Evolutionary conservation across 2,329 filamentous ascomycete genomes (phyloP).

Genomic region (Paecilomyces variotii): DNA sequence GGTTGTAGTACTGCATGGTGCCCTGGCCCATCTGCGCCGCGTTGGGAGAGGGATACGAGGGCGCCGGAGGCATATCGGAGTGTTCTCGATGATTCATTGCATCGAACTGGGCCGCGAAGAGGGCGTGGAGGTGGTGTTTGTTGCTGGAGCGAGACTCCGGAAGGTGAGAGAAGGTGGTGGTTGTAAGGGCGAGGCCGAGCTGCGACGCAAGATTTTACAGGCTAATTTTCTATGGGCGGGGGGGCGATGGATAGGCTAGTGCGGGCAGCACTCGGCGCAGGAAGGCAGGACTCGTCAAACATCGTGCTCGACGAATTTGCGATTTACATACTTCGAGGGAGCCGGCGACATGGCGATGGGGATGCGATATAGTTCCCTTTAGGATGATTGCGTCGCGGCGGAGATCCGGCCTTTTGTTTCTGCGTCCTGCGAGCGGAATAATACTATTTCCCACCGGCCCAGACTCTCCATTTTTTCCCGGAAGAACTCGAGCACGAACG

Average conservation of each 20-base stretch:
- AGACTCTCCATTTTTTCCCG: constrained; percentile 13
- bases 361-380: constrained; percentile 16
- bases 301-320: constrained; percentile 17
- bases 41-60: constrained; percentile 39
- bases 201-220: constrained; percentile 25
- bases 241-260: constrained; percentile 27
- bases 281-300: constrained; percentile 22
- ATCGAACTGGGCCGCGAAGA: constrained; percentile 7
- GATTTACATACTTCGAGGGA: neutral
- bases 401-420: constrained; percentile 35
- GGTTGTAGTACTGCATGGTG: constrained; percentile 37
- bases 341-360: constrained; percentile 7
- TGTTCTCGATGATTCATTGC: constrained; percentile 36
- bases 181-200: constrained; percentile 19
- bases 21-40: constrained; percentile 37
- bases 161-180: constrained; percentile 12
- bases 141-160: constrained; percentile 26
- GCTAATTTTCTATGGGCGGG: constrained; percentile 29
- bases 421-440: constrained; percentile 33
- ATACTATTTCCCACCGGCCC: constrained; percentile 31
- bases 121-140: constrained; percentile 10
- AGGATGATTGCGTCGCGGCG: constrained; percentile 25
- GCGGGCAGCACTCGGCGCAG: constrained; percentile 22
- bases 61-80: constrained; percentile 34
- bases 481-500: neutral